Conservation (phyloP, 2,329 filamentous ascomycete genomes). For the Aureobasidium sp. region DNA sequence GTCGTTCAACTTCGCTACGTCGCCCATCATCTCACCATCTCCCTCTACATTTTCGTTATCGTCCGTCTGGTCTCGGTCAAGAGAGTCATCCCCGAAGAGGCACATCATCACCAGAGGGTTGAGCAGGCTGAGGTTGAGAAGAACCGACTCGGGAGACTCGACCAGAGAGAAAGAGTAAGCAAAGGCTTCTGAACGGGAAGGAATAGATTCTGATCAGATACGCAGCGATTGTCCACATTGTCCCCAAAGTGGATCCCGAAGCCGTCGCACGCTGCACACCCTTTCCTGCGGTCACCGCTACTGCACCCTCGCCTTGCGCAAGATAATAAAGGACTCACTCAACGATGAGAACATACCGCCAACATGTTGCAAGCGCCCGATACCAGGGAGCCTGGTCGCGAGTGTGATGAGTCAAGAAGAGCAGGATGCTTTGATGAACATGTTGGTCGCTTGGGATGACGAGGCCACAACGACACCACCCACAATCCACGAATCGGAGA, state of each 20-base stretch:
- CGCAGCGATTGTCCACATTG: slow-evolving; percentile 25
- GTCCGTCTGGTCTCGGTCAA: slow-evolving; percentile 17
- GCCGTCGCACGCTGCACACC: slow-evolving; percentile 22
- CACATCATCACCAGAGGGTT: slow-evolving; percentile 26
- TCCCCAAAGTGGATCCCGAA: slow-evolving; percentile 19
- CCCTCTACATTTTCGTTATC: slow-evolving; percentile 26
- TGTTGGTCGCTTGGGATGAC: slow-evolving; percentile 25
- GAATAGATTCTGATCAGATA: neutral
- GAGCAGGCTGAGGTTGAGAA: slow-evolving; percentile 23
- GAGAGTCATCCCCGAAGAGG: slow-evolving; percentile 23
- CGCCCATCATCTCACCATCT: slow-evolving; percentile 23
- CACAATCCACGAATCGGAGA: neutral
- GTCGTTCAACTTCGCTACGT: slow-evolving; percentile 21
- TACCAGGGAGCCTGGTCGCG: slow-evolving; percentile 33
- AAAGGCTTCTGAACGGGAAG: neutral
- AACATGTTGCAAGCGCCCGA: slow-evolving; percentile 32
- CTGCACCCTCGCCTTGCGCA: slow-evolving; percentile 26
- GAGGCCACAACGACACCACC: slow-evolving; percentile 12
- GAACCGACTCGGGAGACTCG: slow-evolving; percentile 20
- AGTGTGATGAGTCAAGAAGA: slow-evolving; percentile 31
- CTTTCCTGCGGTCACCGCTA: slow-evolving; percentile 28
- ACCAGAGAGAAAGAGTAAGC: slow-evolving; percentile 16
- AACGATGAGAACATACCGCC: slow-evolving; percentile 26
- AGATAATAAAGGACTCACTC: slow-evolving; percentile 29
- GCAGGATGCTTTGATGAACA: slow-evolving; percentile 26